phyloP scores from a whole-genome alignment of 306 rosid species.

The Castanea crenata region DNA sequence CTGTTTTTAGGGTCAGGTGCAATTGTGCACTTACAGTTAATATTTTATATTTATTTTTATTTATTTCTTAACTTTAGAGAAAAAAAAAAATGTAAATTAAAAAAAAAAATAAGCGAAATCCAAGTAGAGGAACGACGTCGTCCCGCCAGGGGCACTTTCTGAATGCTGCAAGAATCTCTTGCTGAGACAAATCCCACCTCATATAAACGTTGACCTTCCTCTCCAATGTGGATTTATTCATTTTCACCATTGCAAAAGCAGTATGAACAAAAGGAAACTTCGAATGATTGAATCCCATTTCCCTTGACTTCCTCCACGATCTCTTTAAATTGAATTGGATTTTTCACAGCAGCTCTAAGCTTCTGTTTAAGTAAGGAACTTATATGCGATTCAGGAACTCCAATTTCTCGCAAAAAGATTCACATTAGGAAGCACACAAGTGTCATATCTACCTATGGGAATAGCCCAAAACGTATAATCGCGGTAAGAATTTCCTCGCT shows the following conservation, averaged over 20 bases:
- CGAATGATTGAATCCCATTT: constrained; percentile 7
- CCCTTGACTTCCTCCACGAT: constrained; percentile 20
- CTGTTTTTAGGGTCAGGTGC: too few relatives aligned
- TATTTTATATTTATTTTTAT: too few relatives aligned
- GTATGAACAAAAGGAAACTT: constrained; percentile 13
- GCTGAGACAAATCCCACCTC: too few relatives aligned
- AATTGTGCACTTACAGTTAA: too few relatives aligned
- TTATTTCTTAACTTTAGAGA: too few relatives aligned
- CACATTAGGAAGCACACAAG: neutral
- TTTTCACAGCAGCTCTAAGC: neutral
- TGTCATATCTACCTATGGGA: neutral
- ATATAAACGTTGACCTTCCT: constrained; percentile 2
- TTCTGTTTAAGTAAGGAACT: neutral
- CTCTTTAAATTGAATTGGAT: neutral
- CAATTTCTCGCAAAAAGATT: neutral
- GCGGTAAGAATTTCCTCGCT: neutral
- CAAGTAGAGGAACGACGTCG: too few relatives aligned
- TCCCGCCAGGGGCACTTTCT: too few relatives aligned
- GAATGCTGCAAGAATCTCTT: too few relatives aligned
- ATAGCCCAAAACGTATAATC: neutral
- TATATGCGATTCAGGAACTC: constrained; percentile 4
- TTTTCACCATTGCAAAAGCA: neutral
- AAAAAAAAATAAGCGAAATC: too few relatives aligned
- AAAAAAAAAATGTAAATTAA: too few relatives aligned
- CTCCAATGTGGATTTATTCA: constrained; percentile 26